Conservation (phyloP, 306 rosid species). For the Trifolium subterraneum region DNA sequence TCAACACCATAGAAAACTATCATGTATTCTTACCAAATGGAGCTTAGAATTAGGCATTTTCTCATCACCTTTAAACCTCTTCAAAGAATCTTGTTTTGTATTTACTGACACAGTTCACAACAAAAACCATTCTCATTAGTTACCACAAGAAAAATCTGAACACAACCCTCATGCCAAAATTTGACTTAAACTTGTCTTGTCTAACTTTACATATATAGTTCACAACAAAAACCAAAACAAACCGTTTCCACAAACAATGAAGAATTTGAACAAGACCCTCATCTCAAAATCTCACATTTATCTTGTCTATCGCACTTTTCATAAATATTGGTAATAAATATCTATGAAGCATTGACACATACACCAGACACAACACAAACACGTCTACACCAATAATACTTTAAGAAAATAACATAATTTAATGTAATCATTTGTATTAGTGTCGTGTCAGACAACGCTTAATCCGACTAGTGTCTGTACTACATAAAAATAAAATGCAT, state of each 20-base stretch:
- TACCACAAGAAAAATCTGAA: neutral
- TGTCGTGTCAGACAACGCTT: too few species aligned
- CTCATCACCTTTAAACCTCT: slow-evolving; percentile 65
- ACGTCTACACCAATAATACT: too few species aligned
- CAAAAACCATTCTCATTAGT: slow-evolving; percentile 22
- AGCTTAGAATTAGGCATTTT: slow-evolving; percentile 66
- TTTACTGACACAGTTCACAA: slow-evolving; percentile 48
- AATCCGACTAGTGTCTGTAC: neutral
- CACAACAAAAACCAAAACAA: too few species aligned
- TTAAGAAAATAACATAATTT: too few species aligned
- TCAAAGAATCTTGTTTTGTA: slow-evolving; percentile 54
- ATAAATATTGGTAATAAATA: neutral
- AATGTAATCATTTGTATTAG: too few species aligned
- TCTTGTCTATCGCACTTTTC: neutral
- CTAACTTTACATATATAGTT: neutral
- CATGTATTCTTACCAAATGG: slow-evolving; percentile 57
- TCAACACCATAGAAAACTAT: slow-evolving; percentile 5
- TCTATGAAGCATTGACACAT: too few species aligned
- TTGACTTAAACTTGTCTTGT: neutral
- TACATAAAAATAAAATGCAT: slow-evolving; percentile 7
- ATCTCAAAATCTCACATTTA: slow-evolving; percentile 3
- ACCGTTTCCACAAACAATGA: too few species aligned
- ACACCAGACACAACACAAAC: too few species aligned
- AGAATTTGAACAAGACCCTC: neutral
- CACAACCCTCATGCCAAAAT: neutral